A percentile compares a stretch with the other conserved stretches of the same genome.
Evolutionary conservation across 75 land plant species (phyloP).

Genomic region (Picea sitchensis): DNA sequence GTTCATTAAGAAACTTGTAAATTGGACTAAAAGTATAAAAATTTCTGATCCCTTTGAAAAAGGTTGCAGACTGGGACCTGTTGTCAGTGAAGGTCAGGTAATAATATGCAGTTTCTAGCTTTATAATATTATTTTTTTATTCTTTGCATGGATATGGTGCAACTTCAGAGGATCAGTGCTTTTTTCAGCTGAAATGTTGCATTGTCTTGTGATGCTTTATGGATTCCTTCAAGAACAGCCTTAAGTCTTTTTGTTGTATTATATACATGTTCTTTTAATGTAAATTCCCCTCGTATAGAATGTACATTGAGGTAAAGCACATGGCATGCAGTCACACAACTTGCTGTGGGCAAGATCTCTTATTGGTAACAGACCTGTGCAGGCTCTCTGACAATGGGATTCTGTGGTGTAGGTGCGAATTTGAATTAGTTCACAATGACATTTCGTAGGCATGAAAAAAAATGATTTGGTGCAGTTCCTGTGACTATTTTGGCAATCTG

Average conservation of each 20-base stretch:
- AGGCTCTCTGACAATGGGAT: too few relatives aligned
- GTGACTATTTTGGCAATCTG: too few relatives aligned
- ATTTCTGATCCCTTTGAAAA: slow-evolving; percentile 88
- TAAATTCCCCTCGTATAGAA: too few relatives aligned
- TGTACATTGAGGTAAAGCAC: too few relatives aligned
- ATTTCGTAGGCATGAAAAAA: too few relatives aligned
- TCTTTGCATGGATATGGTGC: neutral
- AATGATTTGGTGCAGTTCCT: too few relatives aligned
- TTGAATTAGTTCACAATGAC: too few relatives aligned
- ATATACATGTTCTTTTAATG: neutral
- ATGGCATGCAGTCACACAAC: too few relatives aligned
- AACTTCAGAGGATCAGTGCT: neutral
- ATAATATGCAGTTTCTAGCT: neutral
- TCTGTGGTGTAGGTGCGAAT: too few relatives aligned
- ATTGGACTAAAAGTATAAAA: slow-evolving; percentile 83
- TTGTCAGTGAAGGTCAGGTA: slow-evolving; percentile 96
- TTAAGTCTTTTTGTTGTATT: neutral
- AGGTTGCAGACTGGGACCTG: slow-evolving; percentile 95
- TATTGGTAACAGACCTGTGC: too few relatives aligned
- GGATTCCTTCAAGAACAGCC: neutral
- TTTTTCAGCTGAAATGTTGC: too few relatives aligned
- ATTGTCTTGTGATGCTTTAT: neutral
- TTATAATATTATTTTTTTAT: neutral
- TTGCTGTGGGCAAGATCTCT: too few relatives aligned
- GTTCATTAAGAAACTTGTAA: slow-evolving; percentile 72